phyloP scores from a whole-genome alignment of 176 grass and related monocot genomes.

The Aegilops speltoides region DNA sequence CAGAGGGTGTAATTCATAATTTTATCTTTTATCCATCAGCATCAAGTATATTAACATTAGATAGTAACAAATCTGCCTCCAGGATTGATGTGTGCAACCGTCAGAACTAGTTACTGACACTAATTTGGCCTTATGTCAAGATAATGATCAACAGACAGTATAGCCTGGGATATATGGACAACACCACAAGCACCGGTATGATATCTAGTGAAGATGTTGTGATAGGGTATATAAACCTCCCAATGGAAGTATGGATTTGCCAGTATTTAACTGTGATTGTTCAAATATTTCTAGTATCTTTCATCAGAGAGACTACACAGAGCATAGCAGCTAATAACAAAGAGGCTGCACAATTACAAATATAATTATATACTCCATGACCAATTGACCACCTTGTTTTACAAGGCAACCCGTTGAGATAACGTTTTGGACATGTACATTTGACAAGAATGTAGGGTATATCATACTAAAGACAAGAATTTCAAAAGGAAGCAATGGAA shows the following conservation, averaged over 20 bases:
- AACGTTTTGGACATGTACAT: not conserved
- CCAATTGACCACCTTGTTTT: not conserved
- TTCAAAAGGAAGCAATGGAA: not conserved
- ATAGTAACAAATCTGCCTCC: too few species aligned
- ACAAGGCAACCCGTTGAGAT: not conserved
- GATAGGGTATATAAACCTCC: not conserved
- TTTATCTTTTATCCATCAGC: too few species aligned
- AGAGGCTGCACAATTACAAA: not conserved
- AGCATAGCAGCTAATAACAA: not conserved
- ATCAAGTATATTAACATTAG: too few species aligned
- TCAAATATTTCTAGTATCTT: not conserved
- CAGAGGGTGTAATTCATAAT: too few species aligned
- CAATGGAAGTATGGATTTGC: not conserved
- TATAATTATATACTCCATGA: too few species aligned
- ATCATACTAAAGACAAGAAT: not conserved
- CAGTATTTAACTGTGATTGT: not conserved
- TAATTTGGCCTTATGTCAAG: conserved; percentile 23
- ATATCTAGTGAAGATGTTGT: not conserved
- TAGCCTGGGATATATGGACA: not conserved
- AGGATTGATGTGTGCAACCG: too few species aligned
- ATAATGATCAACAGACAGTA: not conserved
- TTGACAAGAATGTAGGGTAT: not conserved
- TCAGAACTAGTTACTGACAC: not conserved
- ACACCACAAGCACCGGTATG: not conserved
- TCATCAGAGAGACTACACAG: not conserved